These are phyloP conservation scores for Bryopsis sp. DNA, from an alignment of 139 green algal species.

Conservation along the genomic window DNA sequence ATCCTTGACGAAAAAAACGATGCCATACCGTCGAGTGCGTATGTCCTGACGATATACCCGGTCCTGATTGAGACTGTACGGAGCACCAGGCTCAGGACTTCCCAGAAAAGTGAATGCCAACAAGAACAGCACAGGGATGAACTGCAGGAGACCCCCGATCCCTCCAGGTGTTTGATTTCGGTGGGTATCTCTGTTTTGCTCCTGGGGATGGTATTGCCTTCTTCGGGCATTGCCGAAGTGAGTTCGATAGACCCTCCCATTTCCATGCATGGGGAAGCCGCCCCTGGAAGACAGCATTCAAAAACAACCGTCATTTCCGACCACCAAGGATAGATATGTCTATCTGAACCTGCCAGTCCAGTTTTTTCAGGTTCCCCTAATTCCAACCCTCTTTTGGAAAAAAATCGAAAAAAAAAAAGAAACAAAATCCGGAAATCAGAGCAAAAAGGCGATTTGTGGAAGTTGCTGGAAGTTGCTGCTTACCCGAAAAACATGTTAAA, in stretches of 20 bases:
- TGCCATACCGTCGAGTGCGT: slow-evolving; percentile 17
- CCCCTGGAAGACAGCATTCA: not conserved
- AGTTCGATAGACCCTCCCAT: not conserved
- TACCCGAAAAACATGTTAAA: slow-evolving; percentile 68
- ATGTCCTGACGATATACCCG: slow-evolving; percentile 18
- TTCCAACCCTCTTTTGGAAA: too few species aligned
- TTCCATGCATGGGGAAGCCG: not conserved
- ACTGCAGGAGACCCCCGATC: not conserved
- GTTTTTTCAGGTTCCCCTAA: too few species aligned
- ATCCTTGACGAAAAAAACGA: slow-evolving; percentile 32
- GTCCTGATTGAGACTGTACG: slow-evolving; percentile 27
- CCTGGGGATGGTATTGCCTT: not conserved
- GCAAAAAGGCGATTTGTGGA: too few species aligned
- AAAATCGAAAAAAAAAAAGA: too few species aligned
- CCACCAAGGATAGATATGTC: too few species aligned
- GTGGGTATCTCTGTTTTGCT: not conserved
- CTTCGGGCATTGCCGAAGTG: not conserved
- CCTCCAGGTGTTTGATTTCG: not conserved
- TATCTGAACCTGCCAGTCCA: too few species aligned
- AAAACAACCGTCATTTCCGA: too few species aligned
- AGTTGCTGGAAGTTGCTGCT: not conserved
- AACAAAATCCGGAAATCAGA: too few species aligned
- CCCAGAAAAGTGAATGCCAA: not conserved
- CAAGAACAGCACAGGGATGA: slow-evolving; percentile 3
- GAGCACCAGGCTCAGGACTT: not conserved